Evolutionary conservation across 148 eudicot genomes (phyloP).

Genomic region (Nyssa sinensis): DNA sequence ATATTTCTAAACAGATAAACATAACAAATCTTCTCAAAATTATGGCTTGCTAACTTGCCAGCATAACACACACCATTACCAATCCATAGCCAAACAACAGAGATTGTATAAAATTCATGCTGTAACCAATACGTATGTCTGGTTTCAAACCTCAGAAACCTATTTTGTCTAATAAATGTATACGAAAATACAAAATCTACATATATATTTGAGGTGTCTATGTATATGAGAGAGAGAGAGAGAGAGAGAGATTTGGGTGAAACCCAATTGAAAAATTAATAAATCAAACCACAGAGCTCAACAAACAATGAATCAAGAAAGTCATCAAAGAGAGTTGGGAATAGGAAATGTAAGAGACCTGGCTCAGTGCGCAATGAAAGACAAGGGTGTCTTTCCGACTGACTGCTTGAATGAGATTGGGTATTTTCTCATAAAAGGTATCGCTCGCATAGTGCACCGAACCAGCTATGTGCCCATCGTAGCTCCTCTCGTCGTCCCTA

Average conservation of each 20-base stretch:
- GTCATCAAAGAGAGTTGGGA: background rate
- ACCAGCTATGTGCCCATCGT: slow-evolving; percentile 91
- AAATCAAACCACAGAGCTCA: background rate
- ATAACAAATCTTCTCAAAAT: too few species aligned
- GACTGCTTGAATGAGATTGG: slow-evolving; percentile 59
- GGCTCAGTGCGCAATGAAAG: slow-evolving; percentile 97
- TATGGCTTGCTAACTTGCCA: too few species aligned
- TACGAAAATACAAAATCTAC: background rate
- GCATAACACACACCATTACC: background rate
- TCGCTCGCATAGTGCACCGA: slow-evolving; percentile 85
- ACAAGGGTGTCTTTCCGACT: slow-evolving; percentile 81
- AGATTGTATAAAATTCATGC: background rate
- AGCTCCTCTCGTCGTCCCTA: slow-evolving; percentile 83
- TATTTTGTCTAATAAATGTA: too few species aligned
- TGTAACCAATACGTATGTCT: too few species aligned
- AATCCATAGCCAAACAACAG: background rate
- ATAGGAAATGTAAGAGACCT: slow-evolving; percentile 40
- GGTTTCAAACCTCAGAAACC: background rate
- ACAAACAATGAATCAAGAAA: background rate
- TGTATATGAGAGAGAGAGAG: too few species aligned
- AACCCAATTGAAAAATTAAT: background rate
- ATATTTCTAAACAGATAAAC: too few species aligned
- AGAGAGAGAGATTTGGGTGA: too few species aligned
- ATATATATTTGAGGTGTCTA: background rate
- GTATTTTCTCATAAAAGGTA: slow-evolving; percentile 66